Conservation (phyloP, 2,329 filamentous ascomycete species). For the Fusarium liriodendri region DNA sequence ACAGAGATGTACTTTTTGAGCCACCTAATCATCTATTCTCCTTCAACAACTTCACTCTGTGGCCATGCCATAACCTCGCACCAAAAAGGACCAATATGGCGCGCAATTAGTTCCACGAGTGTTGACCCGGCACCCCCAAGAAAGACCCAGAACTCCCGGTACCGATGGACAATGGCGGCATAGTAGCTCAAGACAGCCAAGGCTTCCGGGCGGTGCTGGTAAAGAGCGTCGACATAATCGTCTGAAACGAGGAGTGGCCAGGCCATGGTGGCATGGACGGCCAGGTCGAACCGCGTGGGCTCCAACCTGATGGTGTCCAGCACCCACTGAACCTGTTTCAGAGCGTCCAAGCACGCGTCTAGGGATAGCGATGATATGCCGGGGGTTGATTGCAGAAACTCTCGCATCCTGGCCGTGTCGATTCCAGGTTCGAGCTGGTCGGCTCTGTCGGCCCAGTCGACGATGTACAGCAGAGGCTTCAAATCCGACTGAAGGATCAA, state of each 20-base stretch:
- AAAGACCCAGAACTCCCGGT: not conserved
- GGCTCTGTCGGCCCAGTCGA: not conserved
- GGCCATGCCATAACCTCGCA: not conserved
- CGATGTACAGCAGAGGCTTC: not conserved
- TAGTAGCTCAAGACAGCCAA: not conserved
- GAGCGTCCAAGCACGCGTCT: not conserved
- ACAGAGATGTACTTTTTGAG: too few species aligned
- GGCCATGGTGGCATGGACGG: not conserved
- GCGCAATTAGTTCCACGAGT: not conserved
- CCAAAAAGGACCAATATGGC: not conserved
- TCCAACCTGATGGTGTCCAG: not conserved
- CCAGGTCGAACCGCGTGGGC: not conserved
- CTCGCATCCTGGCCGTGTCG: not conserved
- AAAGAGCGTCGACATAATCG: not conserved
- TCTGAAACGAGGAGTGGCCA: not conserved
- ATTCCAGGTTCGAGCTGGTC: not conserved
- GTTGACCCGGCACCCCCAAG: not conserved
- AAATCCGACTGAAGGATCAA: not conserved
- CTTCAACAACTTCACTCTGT: not conserved
- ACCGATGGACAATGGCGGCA: not conserved
- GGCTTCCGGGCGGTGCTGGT: not conserved
- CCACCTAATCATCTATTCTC: too few species aligned
- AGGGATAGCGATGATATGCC: not conserved
- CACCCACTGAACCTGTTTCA: not conserved
- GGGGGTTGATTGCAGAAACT: not conserved